Base-by-base conservation (phyloP, 2,329 filamentous ascomycete genomes). In the Ascochyta rabiei region DNA sequence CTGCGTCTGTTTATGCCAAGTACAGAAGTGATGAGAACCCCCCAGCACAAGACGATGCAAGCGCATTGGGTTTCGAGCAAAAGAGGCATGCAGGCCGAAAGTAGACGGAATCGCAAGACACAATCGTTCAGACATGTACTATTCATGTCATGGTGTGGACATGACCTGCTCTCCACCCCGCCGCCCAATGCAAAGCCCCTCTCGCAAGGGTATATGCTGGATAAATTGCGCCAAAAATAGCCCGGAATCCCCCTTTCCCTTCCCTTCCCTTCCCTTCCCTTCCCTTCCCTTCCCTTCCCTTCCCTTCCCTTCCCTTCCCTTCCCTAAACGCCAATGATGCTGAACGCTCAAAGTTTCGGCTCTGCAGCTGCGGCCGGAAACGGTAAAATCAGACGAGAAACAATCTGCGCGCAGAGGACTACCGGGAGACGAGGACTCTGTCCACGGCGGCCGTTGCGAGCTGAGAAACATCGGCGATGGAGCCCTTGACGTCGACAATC, bases 401-500 rank as follows among this genome's bases (percentile, higher is more conserved):
- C 23, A 46, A 45, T 15, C 28, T 16, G 21, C 21, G 15, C 15
- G 40, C 31, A 15, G 9, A 31, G n/a, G 44, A 15, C 49, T 52
- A 57, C 30, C 54, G 30, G 10, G 48, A 53, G 19, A 49, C 24
- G 21, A 68, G 47, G 1, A 76, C 68, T 23, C 63, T 61, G 54
- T 77, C 72, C 3, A 80, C 78, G 4, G 71, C 72, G 6, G 63
- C 66, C 7, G 71, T 53, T 15, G 78, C 78, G 48, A 78, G 63
- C 30, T 64, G 50, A 52, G 77, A 66, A 28, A 81, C 79, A 49
- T 79, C 76, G 23, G 59, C 60, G 44, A 71, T 66, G 24, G 62
- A 69, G 10, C 78, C 77, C 55, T 74, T 75, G 12, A 80, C 79
- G 60, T 82, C 79, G 42, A 82, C 74, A 19, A 72, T 72, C 48